Percentiles rank a stretch among this genome's conserved stretches.
These are phyloP conservation scores for Fennellomyces sp. DNA, from an alignment of 371 early-diverging fungal genomes.

Conservation along the genomic window DNA sequence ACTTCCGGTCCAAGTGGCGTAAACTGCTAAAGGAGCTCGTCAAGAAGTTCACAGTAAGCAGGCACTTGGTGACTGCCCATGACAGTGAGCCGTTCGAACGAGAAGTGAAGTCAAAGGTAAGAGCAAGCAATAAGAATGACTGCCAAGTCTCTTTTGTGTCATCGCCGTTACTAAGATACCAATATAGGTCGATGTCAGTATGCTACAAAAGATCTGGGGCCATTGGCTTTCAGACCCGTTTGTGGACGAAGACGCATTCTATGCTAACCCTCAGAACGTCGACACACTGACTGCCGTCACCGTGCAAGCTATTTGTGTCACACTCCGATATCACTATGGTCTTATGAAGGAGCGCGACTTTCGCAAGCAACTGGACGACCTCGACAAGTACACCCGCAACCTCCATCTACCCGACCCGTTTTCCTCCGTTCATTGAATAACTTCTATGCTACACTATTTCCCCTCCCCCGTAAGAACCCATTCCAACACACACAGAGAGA, in stretches of 20 bases:
- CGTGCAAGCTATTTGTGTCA: slow-evolving; percentile 18
- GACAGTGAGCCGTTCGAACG: slow-evolving; percentile 3
- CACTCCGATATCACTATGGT: slow-evolving; percentile 15
- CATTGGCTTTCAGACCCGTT: slow-evolving; percentile 39
- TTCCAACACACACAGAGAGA: background rate
- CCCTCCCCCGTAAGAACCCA: background rate
- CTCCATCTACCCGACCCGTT: slow-evolving; percentile 21
- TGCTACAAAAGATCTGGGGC: slow-evolving; percentile 29
- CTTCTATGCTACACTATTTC: background rate
- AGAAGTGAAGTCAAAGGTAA: slow-evolving; percentile 1
- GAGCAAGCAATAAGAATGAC: background rate
- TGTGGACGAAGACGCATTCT: slow-evolving; percentile 27
- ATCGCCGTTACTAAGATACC: background rate
- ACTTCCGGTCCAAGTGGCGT: slow-evolving; percentile 27
- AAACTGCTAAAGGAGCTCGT: slow-evolving; percentile 19
- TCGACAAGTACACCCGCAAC: slow-evolving; percentile 21
- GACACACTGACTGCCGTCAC: slow-evolving; percentile 25
- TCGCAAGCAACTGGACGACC: slow-evolving; percentile 20
- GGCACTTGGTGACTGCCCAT: background rate
- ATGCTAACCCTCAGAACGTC: slow-evolving; percentile 24
- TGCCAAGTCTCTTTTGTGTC: background rate
- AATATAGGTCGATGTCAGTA: slow-evolving; percentile 9
- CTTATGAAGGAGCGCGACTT: slow-evolving; percentile 22
- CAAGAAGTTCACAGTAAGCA: background rate
- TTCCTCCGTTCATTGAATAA: background rate